These are phyloP conservation scores for Ganoderma multipileum DNA, from an alignment of 1,284 basidiomycete genomes.

Conservation along the genomic window DNA sequence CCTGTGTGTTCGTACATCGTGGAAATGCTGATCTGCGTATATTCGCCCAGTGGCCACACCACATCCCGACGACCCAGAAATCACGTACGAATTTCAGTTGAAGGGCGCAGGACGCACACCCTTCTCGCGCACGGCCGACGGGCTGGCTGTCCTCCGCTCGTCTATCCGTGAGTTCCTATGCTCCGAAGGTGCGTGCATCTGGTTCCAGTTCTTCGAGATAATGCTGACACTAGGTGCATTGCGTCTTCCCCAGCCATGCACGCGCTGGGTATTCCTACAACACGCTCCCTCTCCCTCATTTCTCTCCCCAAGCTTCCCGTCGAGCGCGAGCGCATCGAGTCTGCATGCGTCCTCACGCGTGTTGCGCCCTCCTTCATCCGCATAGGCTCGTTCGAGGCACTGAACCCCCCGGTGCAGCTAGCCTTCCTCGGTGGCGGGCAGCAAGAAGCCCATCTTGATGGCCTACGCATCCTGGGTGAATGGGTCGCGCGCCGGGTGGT, in stretches of 20 bases:
- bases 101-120: slow-evolving; percentile 96
- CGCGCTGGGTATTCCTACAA: slow-evolving; percentile 88
- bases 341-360: slow-evolving; percentile 83
- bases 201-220: neutral
- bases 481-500: slow-evolving; percentile 74
- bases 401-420: slow-evolving; percentile 75
- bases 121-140: slow-evolving; percentile 91
- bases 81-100: slow-evolving; percentile 86
- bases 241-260: slow-evolving; percentile 70
- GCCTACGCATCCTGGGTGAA: slow-evolving; percentile 73
- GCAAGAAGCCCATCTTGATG: slow-evolving; percentile 79
- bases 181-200: slow-evolving; percentile 70
- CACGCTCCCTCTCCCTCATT: slow-evolving; percentile 85
- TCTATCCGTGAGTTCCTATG: slow-evolving; percentile 93
- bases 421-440: slow-evolving; percentile 79
- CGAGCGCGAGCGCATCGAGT: slow-evolving; percentile 80
- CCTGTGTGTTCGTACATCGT: neutral
- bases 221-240: too few relatives aligned
- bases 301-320: slow-evolving; percentile 82
- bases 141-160: slow-evolving; percentile 90
- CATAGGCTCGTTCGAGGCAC: slow-evolving; percentile 90
- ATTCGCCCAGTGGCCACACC: slow-evolving; percentile 72
- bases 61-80: slow-evolving; percentile 62
- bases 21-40: neutral
- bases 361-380: slow-evolving; percentile 92